phyloP scores from a whole-genome alignment of 371 early-diverging fungal genomes.

The Rhizopus arrhizus region DNA sequence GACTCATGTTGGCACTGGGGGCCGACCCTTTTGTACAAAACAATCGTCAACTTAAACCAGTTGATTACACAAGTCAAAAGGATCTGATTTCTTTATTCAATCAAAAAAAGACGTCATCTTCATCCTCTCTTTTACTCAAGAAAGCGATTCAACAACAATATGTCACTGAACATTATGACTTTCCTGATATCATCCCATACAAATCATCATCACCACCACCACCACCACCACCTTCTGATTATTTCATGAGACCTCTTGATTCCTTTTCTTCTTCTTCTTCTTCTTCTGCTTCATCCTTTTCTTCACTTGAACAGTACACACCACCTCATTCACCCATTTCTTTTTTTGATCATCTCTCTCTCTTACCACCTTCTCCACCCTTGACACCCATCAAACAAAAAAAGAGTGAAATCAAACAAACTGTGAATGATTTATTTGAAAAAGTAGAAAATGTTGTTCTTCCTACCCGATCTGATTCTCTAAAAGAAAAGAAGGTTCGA shows the following conservation, averaged over 20 bases:
- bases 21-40: slow-evolving; percentile 37
- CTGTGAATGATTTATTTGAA: background rate
- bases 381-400: background rate
- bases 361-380: slow-evolving; percentile 2
- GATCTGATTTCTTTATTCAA: slow-evolving; percentile 26
- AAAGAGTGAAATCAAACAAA: background rate
- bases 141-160: slow-evolving; percentile 3
- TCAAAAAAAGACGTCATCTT: slow-evolving; percentile 1
- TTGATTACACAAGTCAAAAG: slow-evolving; percentile 35
- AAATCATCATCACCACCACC: background rate
- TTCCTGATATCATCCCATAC: no score
- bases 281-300: slow-evolving; percentile 21
- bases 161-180: no score
- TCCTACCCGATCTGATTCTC: background rate
- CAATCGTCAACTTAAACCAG: slow-evolving; percentile 35
- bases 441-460: background rate
- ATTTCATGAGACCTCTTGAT: slow-evolving; percentile 3
- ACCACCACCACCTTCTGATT: slow-evolving; percentile 4
- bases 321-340: slow-evolving; percentile 21
- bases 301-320: slow-evolving; percentile 23
- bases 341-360: background rate
- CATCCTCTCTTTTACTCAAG: slow-evolving; percentile 9
- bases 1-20: slow-evolving; percentile 42
- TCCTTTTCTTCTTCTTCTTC: slow-evolving; percentile 30
- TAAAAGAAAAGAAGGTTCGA: slow-evolving; percentile 36